Evolutionary conservation across 23 red algal genomes (phyloP).

Genomic region (Gracilaria domingensis): DNA sequence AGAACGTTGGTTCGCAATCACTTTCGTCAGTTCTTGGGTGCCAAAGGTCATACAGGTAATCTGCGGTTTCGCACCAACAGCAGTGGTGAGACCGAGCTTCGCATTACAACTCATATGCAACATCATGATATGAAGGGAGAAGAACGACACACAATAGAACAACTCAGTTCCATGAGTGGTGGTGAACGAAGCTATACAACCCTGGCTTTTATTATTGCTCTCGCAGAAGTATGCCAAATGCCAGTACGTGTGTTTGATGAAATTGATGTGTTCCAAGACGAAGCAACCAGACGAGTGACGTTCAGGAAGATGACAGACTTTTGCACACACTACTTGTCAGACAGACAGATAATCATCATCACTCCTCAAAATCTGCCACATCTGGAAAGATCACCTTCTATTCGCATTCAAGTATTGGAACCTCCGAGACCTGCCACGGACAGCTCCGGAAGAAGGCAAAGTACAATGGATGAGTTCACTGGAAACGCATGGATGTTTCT

Average conservation of each 20-base stretch:
- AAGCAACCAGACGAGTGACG: constrained; percentile 76
- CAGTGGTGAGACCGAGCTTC: constrained; percentile 55
- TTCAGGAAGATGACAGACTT: constrained; percentile 88
- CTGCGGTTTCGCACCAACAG: constrained; percentile 66
- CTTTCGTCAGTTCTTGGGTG: constrained; percentile 83
- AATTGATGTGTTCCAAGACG: constrained; percentile 98
- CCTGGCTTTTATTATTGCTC: constrained; percentile 86
- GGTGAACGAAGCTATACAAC: constrained; percentile 93
- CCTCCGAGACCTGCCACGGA: constrained; percentile 28
- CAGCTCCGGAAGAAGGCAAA: constrained; percentile 34
- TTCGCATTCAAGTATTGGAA: constrained; percentile 43
- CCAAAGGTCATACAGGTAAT: constrained; percentile 78
- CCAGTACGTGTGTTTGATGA: constrained; percentile 96
- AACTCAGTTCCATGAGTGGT: constrained; percentile 80
- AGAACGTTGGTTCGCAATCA: constrained; percentile 55
- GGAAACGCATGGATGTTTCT: neutral
- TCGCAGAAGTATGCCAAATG: constrained; percentile 87
- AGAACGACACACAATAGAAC: constrained; percentile 57
- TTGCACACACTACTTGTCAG: constrained; percentile 51
- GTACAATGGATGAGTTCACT: constrained; percentile 10
- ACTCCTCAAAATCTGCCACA: constrained; percentile 80
- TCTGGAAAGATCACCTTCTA: constrained; percentile 25
- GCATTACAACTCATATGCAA: constrained; percentile 71
- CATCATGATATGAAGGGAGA: constrained; percentile 82
- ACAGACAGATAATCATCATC: constrained; percentile 93